Evolutionary conservation across 352 stramenopile genomes (phyloP).

Genomic region (Pythium guiyangense): DNA sequence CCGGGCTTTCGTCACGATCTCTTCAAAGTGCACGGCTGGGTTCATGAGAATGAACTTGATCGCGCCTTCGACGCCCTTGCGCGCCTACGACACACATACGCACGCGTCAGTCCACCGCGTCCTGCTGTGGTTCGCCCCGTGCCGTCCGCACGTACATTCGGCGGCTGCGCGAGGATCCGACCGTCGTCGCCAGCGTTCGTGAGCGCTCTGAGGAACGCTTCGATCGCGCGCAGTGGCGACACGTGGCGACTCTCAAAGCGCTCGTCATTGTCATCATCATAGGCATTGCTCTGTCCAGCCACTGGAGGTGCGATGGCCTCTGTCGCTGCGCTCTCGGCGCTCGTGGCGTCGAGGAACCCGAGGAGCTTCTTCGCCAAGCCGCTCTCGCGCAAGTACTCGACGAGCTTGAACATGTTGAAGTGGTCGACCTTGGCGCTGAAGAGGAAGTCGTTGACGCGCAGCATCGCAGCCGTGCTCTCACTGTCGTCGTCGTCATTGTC

Average conservation of each 20-base stretch:
- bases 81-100: conserved; percentile 21
- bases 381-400: conserved; percentile 77
- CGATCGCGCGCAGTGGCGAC: conserved; percentile 78
- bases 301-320: neutral
- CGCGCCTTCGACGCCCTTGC: conserved; percentile 39
- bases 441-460: conserved; percentile 84
- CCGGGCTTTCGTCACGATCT: conserved; percentile 93
- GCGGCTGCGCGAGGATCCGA: conserved; percentile 58
- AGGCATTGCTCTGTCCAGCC: neutral
- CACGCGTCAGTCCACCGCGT: conserved; percentile 5
- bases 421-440: conserved; percentile 77
- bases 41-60: conserved; percentile 97
- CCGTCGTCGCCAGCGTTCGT: conserved; percentile 67
- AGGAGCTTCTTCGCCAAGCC: conserved; percentile 81
- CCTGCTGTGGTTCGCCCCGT: too few relatives aligned
- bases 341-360: conserved; percentile 62
- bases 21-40: conserved; percentile 90
- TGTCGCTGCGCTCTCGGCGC: neutral
- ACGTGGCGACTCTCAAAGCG: conserved; percentile 68
- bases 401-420: conserved; percentile 90
- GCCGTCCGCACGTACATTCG: conserved; percentile 36
- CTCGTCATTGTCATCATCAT: conserved; percentile 24
- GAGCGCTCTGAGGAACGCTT: conserved; percentile 71
- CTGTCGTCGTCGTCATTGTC: conserved; percentile 16
- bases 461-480: conserved; percentile 38